Conservation (phyloP, 2,329 filamentous ascomycete species). For the Paraphoma chrysanthemicola region DNA sequence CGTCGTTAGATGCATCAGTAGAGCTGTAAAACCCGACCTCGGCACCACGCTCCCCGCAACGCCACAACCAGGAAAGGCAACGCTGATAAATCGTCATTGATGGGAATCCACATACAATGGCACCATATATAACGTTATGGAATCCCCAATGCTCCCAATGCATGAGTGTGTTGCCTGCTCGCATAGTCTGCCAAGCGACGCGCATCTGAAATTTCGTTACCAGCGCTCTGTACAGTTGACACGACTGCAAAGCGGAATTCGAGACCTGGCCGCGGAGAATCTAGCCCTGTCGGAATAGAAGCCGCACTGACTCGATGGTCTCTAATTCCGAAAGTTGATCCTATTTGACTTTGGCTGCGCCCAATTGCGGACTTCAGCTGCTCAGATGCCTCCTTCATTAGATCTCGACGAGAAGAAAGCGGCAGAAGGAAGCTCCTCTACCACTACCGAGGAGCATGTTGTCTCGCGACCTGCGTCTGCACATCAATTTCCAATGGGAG, state of each 20-base stretch:
- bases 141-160: not conserved
- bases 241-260: not conserved
- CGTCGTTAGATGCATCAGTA: not conserved
- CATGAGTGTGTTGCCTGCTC: not conserved
- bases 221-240: not conserved
- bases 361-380: not conserved
- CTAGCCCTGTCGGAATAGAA: constrained; percentile 1
- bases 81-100: constrained; percentile 36
- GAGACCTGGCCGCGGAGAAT: not conserved
- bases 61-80: constrained; percentile 11
- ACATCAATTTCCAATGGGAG: constrained; percentile 1
- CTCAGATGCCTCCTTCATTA: constrained; percentile 18
- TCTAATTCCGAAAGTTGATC: not conserved
- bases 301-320: constrained; percentile 4
- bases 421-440: constrained; percentile 11
- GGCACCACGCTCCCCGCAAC: constrained; percentile 33
- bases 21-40: constrained; percentile 29
- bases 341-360: not conserved
- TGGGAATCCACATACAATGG: constrained; percentile 3
- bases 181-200: not conserved
- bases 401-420: constrained; percentile 23
- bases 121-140: not conserved
- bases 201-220: not conserved
- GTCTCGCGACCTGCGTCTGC: constrained; percentile 19
- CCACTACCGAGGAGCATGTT: constrained; percentile 19